Evolutionary conservation across 139 green algal genomes (phyloP).

Genomic region (Chara braunii): DNA sequence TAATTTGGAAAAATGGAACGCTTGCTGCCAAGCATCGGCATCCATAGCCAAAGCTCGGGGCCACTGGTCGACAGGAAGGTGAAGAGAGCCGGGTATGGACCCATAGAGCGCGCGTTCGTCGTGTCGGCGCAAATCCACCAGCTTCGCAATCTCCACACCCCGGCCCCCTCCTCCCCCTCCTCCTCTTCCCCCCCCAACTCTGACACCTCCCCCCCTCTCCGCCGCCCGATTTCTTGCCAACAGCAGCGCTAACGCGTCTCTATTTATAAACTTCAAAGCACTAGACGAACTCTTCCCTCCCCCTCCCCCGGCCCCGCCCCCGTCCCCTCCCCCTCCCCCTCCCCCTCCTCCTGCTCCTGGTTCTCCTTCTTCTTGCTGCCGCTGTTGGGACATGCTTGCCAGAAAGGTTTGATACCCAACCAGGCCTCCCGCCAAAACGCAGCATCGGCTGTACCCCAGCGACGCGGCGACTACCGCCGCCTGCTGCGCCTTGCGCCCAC

Average conservation of each 20-base stretch:
- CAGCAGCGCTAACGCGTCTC: too few species aligned
- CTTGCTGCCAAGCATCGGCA: constrained; percentile 33
- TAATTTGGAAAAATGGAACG: constrained; percentile 55
- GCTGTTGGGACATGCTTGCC: too few species aligned
- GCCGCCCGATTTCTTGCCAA: background rate
- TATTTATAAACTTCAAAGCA: too few species aligned
- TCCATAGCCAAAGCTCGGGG: constrained; percentile 20
- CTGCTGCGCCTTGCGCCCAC: background rate
- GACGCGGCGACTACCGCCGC: constrained; percentile 13
- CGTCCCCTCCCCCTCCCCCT: too few species aligned
- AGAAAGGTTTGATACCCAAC: too few species aligned
- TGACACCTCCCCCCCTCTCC: background rate
- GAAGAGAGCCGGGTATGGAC: constrained; percentile 47
- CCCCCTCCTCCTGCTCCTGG: too few species aligned
- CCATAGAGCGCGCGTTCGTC: constrained; percentile 72
- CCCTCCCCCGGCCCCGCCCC: too few species aligned
- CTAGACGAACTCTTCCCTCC: too few species aligned
- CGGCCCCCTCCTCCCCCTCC: background rate
- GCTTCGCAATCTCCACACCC: background rate
- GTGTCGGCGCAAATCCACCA: constrained; percentile 63
- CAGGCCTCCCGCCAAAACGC: background rate
- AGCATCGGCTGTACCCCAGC: constrained; percentile 32
- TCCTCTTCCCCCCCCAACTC: background rate
- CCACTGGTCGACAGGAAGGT: constrained; percentile 43
- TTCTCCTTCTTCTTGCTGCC: too few species aligned